Evolutionary conservation across 331 rosid species (phyloP).

Genomic region (Arachis monticola): DNA sequence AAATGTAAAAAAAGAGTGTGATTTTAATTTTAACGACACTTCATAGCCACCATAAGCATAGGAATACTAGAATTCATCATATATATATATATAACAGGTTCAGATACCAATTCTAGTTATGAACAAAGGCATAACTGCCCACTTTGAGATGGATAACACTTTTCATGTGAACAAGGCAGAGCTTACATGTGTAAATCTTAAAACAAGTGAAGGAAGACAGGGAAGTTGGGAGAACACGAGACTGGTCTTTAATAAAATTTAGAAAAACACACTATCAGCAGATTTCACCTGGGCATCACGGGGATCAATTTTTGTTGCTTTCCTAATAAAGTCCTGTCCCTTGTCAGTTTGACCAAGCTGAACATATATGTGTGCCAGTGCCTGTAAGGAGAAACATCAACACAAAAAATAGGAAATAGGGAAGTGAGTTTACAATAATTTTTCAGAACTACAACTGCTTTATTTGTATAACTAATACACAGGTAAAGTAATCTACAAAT

Average conservation of each 20-base stretch:
- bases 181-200: not conserved
- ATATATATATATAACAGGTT: not conserved
- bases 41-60: too few species aligned
- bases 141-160: not conserved
- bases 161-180: conserved; percentile 29
- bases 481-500: conserved; percentile 20
- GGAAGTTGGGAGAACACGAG: not conserved
- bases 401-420: conserved; percentile 2
- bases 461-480: conserved; percentile 24
- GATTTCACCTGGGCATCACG: conserved; percentile 91
- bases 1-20: too few species aligned
- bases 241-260: conserved; percentile 10
- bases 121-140: conserved; percentile 15
- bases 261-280: conserved; percentile 13
- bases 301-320: conserved; percentile 97
- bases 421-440: not conserved
- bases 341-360: conserved; percentile 96
- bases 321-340: conserved; percentile 86
- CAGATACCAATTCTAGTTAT: conserved; percentile 1
- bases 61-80: too few species aligned
- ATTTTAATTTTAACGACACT: too few species aligned
- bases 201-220: conserved; percentile 10
- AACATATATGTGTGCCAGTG: conserved; percentile 86
- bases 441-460: not conserved
- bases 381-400: conserved; percentile 54